Evolutionary conservation across 2,329 filamentous ascomycete species (phyloP).

Genomic region (Calycina herbarum): DNA sequence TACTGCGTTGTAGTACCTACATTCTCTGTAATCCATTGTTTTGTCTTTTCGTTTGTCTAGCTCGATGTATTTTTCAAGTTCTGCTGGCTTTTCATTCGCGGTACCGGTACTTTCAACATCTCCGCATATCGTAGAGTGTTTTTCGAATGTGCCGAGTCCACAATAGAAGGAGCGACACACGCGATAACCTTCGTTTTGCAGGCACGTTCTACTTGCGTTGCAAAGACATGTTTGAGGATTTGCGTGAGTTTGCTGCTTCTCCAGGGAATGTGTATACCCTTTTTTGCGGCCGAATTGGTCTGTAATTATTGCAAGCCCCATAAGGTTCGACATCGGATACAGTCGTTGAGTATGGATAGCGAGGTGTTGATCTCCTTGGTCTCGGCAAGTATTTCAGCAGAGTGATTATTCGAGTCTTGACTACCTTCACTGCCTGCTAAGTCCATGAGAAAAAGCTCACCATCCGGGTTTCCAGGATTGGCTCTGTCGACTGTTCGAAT

Average conservation of each 20-base stretch:
- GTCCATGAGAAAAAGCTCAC: slow-evolving; percentile 48
- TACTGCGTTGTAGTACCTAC: slow-evolving; percentile 35
- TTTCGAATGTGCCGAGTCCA: slow-evolving; percentile 84
- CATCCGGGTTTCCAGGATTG: slow-evolving; percentile 36
- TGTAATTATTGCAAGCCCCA: slow-evolving; percentile 56
- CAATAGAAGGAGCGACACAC: slow-evolving; percentile 88
- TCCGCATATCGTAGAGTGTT: slow-evolving; percentile 90
- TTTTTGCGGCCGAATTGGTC: slow-evolving; percentile 41
- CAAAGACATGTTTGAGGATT: slow-evolving; percentile 90
- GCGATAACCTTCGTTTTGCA: slow-evolving; percentile 98
- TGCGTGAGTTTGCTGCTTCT: slow-evolving; percentile 77
- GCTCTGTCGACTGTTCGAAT: slow-evolving; percentile 43
- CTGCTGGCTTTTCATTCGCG: slow-evolving; percentile 30
- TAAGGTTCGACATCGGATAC: slow-evolving; percentile 58
- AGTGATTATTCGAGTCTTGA: slow-evolving; percentile 83
- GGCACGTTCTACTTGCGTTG: slow-evolving; percentile 64
- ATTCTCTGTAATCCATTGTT: slow-evolving; percentile 43
- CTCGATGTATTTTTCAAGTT: slow-evolving; percentile 38
- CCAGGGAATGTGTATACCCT: slow-evolving; percentile 77
- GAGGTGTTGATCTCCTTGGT: slow-evolving; percentile 98
- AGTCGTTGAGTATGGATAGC: slow-evolving; percentile 68
- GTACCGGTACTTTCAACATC: slow-evolving; percentile 44
- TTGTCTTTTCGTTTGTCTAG: slow-evolving; percentile 44
- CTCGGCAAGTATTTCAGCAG: slow-evolving; percentile 81
- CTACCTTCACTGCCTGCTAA: slow-evolving; percentile 62